These are phyloP conservation scores for Xylariaceae sp. DNA, from an alignment of 2,329 filamentous ascomycete species.

Conservation along the genomic window DNA sequence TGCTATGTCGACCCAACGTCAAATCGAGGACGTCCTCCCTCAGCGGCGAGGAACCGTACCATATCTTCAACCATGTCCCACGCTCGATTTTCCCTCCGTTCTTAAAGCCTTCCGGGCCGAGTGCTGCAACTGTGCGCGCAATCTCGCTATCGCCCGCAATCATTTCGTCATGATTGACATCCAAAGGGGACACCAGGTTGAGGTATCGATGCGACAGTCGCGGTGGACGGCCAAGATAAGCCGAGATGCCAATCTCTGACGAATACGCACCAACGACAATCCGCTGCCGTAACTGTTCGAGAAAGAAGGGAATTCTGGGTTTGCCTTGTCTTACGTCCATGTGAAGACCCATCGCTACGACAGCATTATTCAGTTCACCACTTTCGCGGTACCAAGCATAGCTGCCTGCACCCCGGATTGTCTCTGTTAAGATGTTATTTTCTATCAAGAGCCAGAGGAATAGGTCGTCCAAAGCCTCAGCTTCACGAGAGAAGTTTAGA, in stretches of 20 bases:
- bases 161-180: slow-evolving; percentile 28
- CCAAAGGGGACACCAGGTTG: slow-evolving; percentile 27
- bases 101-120: slow-evolving; percentile 30
- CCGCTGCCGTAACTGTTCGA: slow-evolving; percentile 29
- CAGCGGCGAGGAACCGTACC: slow-evolving; percentile 22
- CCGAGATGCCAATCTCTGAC: slow-evolving; percentile 29
- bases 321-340: slow-evolving; percentile 27
- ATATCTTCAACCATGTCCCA: slow-evolving; percentile 25
- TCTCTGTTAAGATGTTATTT: slow-evolving; percentile 19
- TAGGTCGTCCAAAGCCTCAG: slow-evolving; percentile 30
- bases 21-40: slow-evolving; percentile 36
- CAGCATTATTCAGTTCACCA: slow-evolving; percentile 28
- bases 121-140: slow-evolving; percentile 19
- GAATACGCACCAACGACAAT: slow-evolving; percentile 26
- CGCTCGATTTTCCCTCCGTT: slow-evolving; percentile 21
- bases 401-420: slow-evolving; percentile 28
- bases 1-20: slow-evolving; percentile 28
- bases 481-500: slow-evolving; percentile 31
- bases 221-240: slow-evolving; percentile 33
- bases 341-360: slow-evolving; percentile 33
- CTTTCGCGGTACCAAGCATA: slow-evolving; percentile 29
- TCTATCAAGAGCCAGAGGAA: slow-evolving; percentile 32
- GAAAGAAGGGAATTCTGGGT: slow-evolving; percentile 29
- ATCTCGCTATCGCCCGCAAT: slow-evolving; percentile 26
- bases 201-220: slow-evolving; percentile 32